Base-by-base conservation (phyloP, 192 early-diverging fungal species). In the Coemansia sp. region DNA sequence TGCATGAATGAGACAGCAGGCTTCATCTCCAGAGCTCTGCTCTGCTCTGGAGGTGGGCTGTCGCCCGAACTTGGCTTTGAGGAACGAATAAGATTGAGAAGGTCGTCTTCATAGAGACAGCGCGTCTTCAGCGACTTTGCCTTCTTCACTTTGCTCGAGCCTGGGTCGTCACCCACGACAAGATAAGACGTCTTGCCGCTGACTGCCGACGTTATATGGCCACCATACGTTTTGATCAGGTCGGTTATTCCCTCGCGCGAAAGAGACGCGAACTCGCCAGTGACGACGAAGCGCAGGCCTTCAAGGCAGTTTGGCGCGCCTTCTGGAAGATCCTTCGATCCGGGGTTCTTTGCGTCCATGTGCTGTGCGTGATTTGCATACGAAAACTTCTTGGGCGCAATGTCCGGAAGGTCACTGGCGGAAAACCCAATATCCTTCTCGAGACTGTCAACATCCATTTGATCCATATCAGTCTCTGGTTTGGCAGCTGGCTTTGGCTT, bases 281-380 rank as follows among this genome's bases (percentile, higher is more conserved):
- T 94, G 45, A 98, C 86, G 0, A 99, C 98, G 89, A 99, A 97
- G 0, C 92, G 89, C 56, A 89, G 67, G 18, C 89, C 92, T 4
- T 40, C 63, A 7, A 74, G 80, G 39, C 93, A 95, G 59, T 87
- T 87, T 21, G 85, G 84, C n/a, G 75, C 85, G 20, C 93, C 92
- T 39, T 84, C 79, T 5, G 93, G 92, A 13, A 91, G 80, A 35
- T 85, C 78, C 58, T 89, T 90, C 4, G 87, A 86, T 16, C 89
- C 91, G 0, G 85, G 86, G 15, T 84, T 79, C 25, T 62, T 67
- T 2, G 90, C 74, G 31, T 53, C 63, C 29, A 42, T 58, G 37
- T 43, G 61, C 55, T 57, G 55, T 16, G 45, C 40, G 21, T 74
- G 61, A 8, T 52, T 31, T 2, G 69, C 62, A 29, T 61, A 75